Base-by-base conservation (phyloP, 345 rosid genomes). In the Cardamine occulta region DNA sequence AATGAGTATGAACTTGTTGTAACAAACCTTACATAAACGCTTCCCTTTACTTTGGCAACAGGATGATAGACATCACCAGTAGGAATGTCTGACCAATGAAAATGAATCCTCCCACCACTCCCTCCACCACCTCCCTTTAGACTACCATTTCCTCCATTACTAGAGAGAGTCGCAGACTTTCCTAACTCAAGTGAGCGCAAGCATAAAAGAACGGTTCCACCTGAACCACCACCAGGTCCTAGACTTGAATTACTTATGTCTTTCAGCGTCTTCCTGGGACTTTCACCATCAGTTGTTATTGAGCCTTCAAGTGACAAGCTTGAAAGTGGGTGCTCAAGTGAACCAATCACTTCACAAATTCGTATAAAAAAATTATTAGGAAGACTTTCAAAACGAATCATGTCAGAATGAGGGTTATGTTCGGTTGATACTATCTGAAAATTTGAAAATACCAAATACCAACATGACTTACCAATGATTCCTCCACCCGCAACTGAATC, bases 211-310 rank as follows among this genome's bases (percentile, higher is more conserved):
- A 91, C 84, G 2, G 98, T 91, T 78, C 98, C 98, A 80, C 98
- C 98, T 65, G 97, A 88, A 62, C 97, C 98, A 74, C 98, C 98
- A 54, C 97, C 98, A 49, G 98, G 93, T 61, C 93, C 93, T 76
- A 80, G 62, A 54, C 71, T 78, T 62, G 90, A 81, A 61, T 71
- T 75, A 59, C 80, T 77, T 40, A 66, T 68, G 67, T 60, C 77
- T 73, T 81, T 74, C 52, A 82, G 68, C 34, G 73, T 80, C 69
- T 87, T 87, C 75, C 87, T 87, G 72, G 84, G 89, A 82, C 89
- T 88, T 79, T 86, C 89, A 45, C 98, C 98, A 82, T 89, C 97
- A 65, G 96, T 91, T 80, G 76, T 86, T 63, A 93, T 74, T 9
- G 91, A 84, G 71, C 98, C 98, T 62, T 86, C 85, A 62, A 93